Percentiles rank a stretch among this genome's conserved stretches.
Conservation (phyloP, 495 filamentous ascomycete species). For the Penicillium samsonianum region DNA sequence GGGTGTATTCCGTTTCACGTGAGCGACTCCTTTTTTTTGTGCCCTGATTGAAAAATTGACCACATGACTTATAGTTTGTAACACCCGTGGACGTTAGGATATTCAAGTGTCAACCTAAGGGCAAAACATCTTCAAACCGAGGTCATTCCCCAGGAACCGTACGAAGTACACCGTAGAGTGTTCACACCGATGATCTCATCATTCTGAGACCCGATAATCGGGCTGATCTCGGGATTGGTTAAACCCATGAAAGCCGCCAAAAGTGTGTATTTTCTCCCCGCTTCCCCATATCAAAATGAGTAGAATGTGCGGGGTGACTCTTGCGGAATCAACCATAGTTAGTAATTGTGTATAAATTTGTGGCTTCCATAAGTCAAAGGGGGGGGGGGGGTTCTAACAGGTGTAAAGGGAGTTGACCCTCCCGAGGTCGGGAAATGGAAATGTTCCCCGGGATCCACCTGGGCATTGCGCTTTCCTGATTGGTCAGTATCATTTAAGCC, state of each 20-base stretch:
- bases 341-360: no score
- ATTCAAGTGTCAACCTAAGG: neutral
- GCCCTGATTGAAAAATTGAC: neutral
- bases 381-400: no score
- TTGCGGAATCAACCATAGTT: no score
- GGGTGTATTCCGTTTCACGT: neutral
- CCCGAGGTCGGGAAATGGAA: neutral
- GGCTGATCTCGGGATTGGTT: conserved; percentile 6
- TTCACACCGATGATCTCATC: neutral
- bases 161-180: neutral
- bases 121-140: neutral
- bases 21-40: neutral
- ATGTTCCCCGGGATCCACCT: neutral
- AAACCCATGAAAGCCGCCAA: neutral
- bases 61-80: neutral
- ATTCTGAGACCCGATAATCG: neutral
- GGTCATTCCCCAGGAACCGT: neutral
- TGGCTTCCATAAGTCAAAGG: no score
- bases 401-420: no score
- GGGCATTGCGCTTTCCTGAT: neutral
- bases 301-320: neutral
- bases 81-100: neutral
- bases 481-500: conserved; percentile 1
- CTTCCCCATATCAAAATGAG: conserved; percentile 2
- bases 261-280: neutral